Percentiles rank a stretch among this genome's conserved stretches.
Conservation (phyloP, 2,329 filamentous ascomycete species). For the Waltergamsia citrina region DNA sequence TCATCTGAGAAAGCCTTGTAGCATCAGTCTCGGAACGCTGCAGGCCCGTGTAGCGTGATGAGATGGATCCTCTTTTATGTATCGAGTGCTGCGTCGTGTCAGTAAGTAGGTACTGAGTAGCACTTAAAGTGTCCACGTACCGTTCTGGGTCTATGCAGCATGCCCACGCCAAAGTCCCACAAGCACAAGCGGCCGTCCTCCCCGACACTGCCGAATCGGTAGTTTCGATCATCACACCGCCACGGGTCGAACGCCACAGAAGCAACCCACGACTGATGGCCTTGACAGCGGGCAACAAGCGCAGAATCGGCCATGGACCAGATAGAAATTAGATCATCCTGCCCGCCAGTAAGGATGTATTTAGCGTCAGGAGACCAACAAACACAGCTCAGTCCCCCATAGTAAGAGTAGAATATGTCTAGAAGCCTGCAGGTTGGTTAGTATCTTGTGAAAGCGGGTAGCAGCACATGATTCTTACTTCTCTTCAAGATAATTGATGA, state of each 20-base stretch:
- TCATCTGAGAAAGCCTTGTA: constrained; percentile 46
- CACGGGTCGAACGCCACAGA: constrained; percentile 92
- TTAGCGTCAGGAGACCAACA: constrained; percentile 97
- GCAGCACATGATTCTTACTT: constrained; percentile 45
- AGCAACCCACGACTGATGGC: constrained; percentile 93
- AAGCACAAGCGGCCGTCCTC: constrained; percentile 85
- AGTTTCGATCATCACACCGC: constrained; percentile 92
- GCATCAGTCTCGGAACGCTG: constrained; percentile 54
- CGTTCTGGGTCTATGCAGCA: constrained; percentile 84
- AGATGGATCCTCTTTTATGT: not conserved
- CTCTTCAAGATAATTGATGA: constrained; percentile 89
- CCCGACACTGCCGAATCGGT: constrained; percentile 91
- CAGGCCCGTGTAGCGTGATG: constrained; percentile 28
- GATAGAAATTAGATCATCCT: constrained; percentile 93
- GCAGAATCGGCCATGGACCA: constrained; percentile 81
- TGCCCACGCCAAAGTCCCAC: constrained; percentile 97
- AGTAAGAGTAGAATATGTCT: constrained; percentile 83
- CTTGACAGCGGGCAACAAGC: constrained; percentile 85
- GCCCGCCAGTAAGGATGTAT: constrained; percentile 89
- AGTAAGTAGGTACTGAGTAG: constrained; percentile 5
- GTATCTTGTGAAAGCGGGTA: not conserved
- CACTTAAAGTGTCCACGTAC: constrained; percentile 37
- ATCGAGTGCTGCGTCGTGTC: constrained; percentile 1
- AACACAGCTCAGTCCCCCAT: constrained; percentile 84
- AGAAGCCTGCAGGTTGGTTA: constrained; percentile 51